Percentiles rank a stretch among this genome's conserved stretches.
Evolutionary conservation across 78 protist species (phyloP).

Genomic region (Polysphondylium violaceum): DNA sequence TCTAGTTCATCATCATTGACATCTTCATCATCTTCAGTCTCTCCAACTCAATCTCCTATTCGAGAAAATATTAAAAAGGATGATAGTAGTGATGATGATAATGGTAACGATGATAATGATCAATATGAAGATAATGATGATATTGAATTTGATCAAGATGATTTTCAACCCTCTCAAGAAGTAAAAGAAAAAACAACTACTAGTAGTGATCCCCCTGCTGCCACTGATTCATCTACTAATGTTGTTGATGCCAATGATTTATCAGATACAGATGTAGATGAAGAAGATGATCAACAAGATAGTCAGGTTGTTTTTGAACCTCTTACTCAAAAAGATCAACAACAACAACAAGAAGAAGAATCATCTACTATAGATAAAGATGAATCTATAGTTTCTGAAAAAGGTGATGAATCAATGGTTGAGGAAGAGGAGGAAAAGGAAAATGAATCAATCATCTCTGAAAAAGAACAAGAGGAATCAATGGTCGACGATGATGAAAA

Average conservation of each 20-base stretch:
- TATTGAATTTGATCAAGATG: constrained; percentile 22
- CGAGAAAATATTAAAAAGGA: too few relatives aligned
- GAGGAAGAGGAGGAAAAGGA: not conserved
- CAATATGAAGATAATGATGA: not conserved
- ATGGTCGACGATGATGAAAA: not conserved
- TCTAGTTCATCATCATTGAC: too few relatives aligned
- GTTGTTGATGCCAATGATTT: not conserved
- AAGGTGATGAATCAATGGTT: not conserved
- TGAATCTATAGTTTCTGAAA: not conserved
- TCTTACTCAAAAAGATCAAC: not conserved
- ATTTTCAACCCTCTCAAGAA: not conserved
- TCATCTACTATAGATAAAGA: not conserved
- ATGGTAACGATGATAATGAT: constrained; percentile 1
- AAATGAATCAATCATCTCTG: not conserved
- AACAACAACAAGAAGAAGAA: not conserved
- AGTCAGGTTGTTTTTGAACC: not conserved
- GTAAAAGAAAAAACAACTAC: too few relatives aligned
- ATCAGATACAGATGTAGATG: not conserved
- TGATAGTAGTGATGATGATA: too few relatives aligned
- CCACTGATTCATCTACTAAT: not conserved
- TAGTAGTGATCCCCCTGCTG: not conserved
- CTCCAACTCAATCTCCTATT: too few relatives aligned
- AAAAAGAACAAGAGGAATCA: not conserved
- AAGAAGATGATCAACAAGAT: not conserved
- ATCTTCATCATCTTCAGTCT: too few relatives aligned